Percentiles rank a stretch among this genome's conserved stretches.
These are phyloP conservation scores for Cercospora beticola DNA, from an alignment of 2,329 filamentous ascomycete species.

Conservation along the genomic window DNA sequence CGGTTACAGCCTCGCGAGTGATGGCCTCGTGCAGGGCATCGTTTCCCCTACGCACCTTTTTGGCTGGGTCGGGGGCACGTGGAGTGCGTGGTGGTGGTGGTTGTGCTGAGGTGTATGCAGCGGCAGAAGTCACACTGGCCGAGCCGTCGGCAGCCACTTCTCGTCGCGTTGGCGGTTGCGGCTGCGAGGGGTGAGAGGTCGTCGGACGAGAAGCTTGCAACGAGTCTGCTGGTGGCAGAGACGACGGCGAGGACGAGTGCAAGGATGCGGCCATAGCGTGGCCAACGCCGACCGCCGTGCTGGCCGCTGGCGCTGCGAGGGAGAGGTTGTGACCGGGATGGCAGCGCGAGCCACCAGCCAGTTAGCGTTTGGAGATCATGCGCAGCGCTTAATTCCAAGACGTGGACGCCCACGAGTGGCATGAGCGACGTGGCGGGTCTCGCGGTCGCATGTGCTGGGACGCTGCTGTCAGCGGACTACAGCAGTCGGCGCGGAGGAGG, in stretches of 20 bases:
- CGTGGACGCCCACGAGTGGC: neutral
- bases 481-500: neutral
- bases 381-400: constrained; percentile 2
- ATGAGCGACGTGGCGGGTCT: neutral
- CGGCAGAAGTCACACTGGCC: neutral
- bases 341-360: neutral
- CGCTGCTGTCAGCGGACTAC: too few relatives aligned
- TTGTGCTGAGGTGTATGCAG: neutral
- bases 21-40: constrained; percentile 29
- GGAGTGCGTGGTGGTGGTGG: neutral
- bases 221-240: constrained; percentile 5
- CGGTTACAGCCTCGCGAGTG: constrained; percentile 24
- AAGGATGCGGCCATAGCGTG: constrained; percentile 10
- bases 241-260: neutral
- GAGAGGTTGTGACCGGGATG: constrained; percentile 11
- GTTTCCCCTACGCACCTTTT: constrained; percentile 24
- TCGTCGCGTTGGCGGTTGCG: neutral
- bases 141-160: neutral
- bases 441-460: too few relatives aligned
- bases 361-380: constrained; percentile 9
- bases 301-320: neutral
- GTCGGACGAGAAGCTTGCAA: neutral
- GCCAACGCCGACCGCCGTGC: neutral
- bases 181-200: neutral
- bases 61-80: constrained; percentile 28